Percentiles rank a stretch among this genome's conserved stretches.
Evolutionary conservation across 1,284 basidiomycete genomes (phyloP).

Genomic region (Ustilago crameri): DNA sequence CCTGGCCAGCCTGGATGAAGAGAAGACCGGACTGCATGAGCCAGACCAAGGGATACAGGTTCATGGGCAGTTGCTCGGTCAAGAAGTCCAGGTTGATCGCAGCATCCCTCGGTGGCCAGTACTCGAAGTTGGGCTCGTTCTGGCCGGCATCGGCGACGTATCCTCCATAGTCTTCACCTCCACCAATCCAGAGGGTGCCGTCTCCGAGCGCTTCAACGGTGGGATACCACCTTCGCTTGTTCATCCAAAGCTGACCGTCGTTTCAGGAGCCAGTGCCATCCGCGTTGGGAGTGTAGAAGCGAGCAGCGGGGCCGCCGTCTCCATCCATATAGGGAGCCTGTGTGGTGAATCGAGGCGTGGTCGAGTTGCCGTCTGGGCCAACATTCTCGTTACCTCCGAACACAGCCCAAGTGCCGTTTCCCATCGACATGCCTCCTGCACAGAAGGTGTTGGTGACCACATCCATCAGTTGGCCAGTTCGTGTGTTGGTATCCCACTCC

Average conservation of each 20-base stretch:
- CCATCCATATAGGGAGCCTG: conserved; percentile 37
- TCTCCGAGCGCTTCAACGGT: conserved; percentile 46
- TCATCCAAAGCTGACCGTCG: conserved; percentile 37
- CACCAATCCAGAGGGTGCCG: conserved; percentile 39
- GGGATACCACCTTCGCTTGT: conserved; percentile 42
- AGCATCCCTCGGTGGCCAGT: conserved; percentile 37
- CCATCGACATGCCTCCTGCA: conserved; percentile 64
- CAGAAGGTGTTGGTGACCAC: conserved; percentile 68
- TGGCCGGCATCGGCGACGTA: conserved; percentile 29
- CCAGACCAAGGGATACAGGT: conserved; percentile 60
- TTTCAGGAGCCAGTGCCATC: conserved; percentile 25
- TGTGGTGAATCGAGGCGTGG: conserved; percentile 30
- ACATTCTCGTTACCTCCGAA: conserved; percentile 67
- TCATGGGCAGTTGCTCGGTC: conserved; percentile 41
- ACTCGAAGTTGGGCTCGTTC: conserved; percentile 50
- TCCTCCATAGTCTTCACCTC: conserved; percentile 43
- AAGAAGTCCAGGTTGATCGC: conserved; percentile 45
- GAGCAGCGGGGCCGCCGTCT: conserved; percentile 41
- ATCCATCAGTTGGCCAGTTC: conserved; percentile 54
- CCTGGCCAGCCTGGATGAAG: conserved; percentile 57
- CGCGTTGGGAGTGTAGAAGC: conserved; percentile 38
- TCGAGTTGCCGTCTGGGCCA: conserved; percentile 50
- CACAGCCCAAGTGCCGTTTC: conserved; percentile 66
- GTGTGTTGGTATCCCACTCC: conserved; percentile 47
- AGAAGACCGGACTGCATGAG: conserved; percentile 54